Evolutionary conservation across 1,284 basidiomycete species (phyloP).

Genomic region (Boletellus deceptivus): DNA sequence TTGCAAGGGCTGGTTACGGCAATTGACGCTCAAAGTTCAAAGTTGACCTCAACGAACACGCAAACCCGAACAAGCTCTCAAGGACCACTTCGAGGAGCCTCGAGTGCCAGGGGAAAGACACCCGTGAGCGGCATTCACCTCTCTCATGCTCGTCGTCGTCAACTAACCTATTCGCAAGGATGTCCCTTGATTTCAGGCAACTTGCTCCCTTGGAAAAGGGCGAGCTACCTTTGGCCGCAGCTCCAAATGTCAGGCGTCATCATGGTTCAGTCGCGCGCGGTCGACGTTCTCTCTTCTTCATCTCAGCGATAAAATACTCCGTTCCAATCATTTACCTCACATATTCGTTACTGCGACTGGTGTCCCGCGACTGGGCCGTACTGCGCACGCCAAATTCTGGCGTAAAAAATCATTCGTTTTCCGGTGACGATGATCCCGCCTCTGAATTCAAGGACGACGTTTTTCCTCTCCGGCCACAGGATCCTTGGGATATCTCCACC

Average conservation of each 20-base stretch:
- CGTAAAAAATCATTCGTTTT: slow-evolving; percentile 5
- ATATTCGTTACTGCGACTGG: slow-evolving; percentile 12
- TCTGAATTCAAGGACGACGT: slow-evolving; percentile 56
- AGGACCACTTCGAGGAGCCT: not conserved
- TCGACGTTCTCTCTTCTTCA: slow-evolving; percentile 3
- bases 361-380: slow-evolving; percentile 7
- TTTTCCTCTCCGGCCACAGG: slow-evolving; percentile 62
- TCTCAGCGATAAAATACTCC: slow-evolving; percentile 18
- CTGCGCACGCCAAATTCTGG: not conserved
- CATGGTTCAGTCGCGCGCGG: not conserved
- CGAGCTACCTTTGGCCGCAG: slow-evolving; percentile 17
- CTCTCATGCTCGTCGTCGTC: not conserved
- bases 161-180: slow-evolving; percentile 4
- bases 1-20: too few species aligned
- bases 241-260: slow-evolving; percentile 1
- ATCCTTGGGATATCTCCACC: slow-evolving; percentile 76
- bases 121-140: slow-evolving; percentile 4
- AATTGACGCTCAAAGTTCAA: too few species aligned
- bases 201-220: slow-evolving; percentile 18
- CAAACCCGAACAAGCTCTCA: too few species aligned
- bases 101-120: not conserved
- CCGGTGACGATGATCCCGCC: slow-evolving; percentile 33
- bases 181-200: slow-evolving; percentile 13
- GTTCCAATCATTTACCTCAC: slow-evolving; percentile 23
- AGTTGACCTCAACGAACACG: too few species aligned